Base-by-base conservation (phyloP, 495 filamentous ascomycete species). In the Hyphodiscus hymeniophilus region DNA sequence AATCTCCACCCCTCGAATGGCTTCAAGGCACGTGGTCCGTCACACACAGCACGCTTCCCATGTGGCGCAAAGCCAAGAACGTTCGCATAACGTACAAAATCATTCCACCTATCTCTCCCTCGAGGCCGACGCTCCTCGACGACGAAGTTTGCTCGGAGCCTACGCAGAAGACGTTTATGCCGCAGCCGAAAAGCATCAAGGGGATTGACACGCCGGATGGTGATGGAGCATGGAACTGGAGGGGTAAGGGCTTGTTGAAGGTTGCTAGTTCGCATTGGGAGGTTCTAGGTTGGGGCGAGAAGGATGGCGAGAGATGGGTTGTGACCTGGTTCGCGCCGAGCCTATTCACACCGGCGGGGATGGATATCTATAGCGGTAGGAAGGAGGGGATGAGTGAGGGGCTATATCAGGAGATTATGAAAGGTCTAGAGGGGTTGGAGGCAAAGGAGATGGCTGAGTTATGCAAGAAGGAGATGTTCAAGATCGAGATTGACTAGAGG, bases 261-360 rank as follows among this genome's bases (percentile, higher is more conserved):
- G 73, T 87, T 41, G 79, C 80, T 13, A 52, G 47, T 31, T 77
- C 72, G 35, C 76, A 82, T 58, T 90, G 86, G 85, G 84, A 90
- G 69, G 63, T 86, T 13, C 59, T 90, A 34, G 84, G 82, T 70
- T 68, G 85, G 85, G 34, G 74, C 63, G 42, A 51, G 33, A 59
- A 69, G 49, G 48, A 46, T 23, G 57, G 34, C 26, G 59, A 50
- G 59, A 53, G 31, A 66, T 90, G 81, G 81, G 72, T 76, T 7
- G 82, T 89, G 3, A 89, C 82, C 3, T 86, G 78, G 67, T 92
- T 90, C 60, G 75, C 75, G 48, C 80, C 80, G 48, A 89, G 81
- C 26, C 46, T 82, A 38, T 89, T 89, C 56, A 87, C 84, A 38
- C 80, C 80, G 36, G 80, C 82, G 48, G 87, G 86, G 1, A 56